Conservation (phyloP, 2,329 filamentous ascomycete species). For the Alternaria triticimaculans region DNA sequence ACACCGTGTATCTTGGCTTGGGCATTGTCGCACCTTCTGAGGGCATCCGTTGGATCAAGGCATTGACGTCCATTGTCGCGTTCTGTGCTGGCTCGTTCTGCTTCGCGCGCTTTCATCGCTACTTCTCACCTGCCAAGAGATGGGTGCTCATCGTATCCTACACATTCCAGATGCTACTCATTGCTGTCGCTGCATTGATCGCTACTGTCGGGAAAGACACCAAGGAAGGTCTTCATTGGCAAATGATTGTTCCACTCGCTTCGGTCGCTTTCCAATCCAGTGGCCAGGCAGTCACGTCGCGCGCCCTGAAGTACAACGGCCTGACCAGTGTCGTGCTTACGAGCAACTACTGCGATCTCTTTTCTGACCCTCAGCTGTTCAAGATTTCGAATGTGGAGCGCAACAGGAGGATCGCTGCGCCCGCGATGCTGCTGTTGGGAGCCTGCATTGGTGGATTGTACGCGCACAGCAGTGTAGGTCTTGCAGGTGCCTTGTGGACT, state of each 20-base stretch:
- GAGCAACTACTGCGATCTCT: slow-evolving; percentile 81
- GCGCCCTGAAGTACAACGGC: slow-evolving; percentile 71
- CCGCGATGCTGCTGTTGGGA: slow-evolving; percentile 60
- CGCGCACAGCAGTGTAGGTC: slow-evolving; percentile 59
- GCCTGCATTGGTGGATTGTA: slow-evolving; percentile 63
- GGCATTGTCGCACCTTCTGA: slow-evolving; percentile 67
- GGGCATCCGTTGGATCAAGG: slow-evolving; percentile 71
- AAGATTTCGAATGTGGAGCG: slow-evolving; percentile 57
- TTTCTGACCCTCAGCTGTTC: slow-evolving; percentile 67
- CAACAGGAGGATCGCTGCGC: slow-evolving; percentile 60
- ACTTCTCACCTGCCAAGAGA: slow-evolving; percentile 65
- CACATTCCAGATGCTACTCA: slow-evolving; percentile 50
- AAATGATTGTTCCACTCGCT: slow-evolving; percentile 69
- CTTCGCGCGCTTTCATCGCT: slow-evolving; percentile 73
- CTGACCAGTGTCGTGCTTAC: slow-evolving; percentile 82
- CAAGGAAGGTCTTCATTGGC: slow-evolving; percentile 52
- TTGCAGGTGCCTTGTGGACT: slow-evolving; percentile 60
- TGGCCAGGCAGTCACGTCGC: slow-evolving; percentile 77
- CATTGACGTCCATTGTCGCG: slow-evolving; percentile 70
- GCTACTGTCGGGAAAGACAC: slow-evolving; percentile 50
- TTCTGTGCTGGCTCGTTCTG: slow-evolving; percentile 77
- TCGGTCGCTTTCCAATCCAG: slow-evolving; percentile 78
- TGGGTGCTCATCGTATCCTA: slow-evolving; percentile 66
- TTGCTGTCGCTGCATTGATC: slow-evolving; percentile 52
- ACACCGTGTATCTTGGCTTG: slow-evolving; percentile 80